Evolutionary conservation across 768 basidiomycete species (phyloP), one percentile per base, ranked within the genome.

Genomic region (Mycena chlorophos): DNA sequence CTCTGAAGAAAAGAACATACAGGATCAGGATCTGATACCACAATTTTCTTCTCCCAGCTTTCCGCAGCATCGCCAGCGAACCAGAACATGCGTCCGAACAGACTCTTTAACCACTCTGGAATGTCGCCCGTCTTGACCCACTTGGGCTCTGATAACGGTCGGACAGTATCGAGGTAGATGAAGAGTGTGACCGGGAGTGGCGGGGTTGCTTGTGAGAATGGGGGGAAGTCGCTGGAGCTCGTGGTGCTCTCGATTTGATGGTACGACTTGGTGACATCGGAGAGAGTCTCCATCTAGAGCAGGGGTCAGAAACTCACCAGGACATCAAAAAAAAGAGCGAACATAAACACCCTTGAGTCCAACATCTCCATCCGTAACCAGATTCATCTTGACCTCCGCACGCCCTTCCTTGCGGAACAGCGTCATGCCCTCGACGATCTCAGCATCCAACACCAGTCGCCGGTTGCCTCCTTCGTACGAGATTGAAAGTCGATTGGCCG

Each of bases 71-170:
- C 88, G 4, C 87, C 88, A 25, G 88, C 82, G 43, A 88, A 86
- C 88, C 88, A 91, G 66, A 91, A 90, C 86, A 89, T 89, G 31
- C 89, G 78, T 2, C 90, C 91, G 69, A 92, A 89, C 79, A 91
- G 91, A 63, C 83, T 90, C 69, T 85, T 84, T 63, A 92, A 73
- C 95, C 95, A 98, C 34, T 94, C 94, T 63, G 96, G 92, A 22
- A 95, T 83, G 66, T 95, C 91, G 27, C 96, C 96, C 6, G 89
- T 88, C 70, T 94, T 92, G 31, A 94, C 93, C 97, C 96, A 99
- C 69, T 93, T 90, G 5, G 97, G 94, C 69, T 98, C 94, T 16
- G 94, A 94, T 29, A 98, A 73, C 0, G 97, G 97, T 55, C 89
- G 85, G 28, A 82, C 84, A 54, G 83, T 90, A 70, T 99, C 96